Percentiles rank a stretch among this genome's conserved stretches.
phyloP scores from a whole-genome alignment of 176 grass and related monocot genomes.

The Melocanna baccifera region DNA sequence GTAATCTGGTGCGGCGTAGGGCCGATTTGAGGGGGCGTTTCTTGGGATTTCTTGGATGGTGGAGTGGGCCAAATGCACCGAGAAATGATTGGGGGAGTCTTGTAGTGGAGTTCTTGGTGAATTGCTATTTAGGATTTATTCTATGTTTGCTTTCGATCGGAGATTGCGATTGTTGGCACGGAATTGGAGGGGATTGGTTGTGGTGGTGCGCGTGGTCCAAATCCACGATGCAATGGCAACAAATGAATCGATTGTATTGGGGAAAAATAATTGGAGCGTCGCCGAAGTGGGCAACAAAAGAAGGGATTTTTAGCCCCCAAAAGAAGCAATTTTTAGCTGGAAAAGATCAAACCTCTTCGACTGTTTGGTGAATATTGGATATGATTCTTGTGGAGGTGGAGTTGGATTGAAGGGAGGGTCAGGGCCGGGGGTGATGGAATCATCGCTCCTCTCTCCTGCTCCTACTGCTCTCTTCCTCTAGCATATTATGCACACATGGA shows the following conservation, averaged over 20 bases:
- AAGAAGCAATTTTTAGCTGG: constrained; percentile 28
- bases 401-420: constrained; percentile 87
- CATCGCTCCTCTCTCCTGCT: constrained; percentile 21
- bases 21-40: constrained; percentile 2
- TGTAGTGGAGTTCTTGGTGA: constrained; percentile 48
- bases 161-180: constrained; percentile 17
- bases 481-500: constrained; percentile 12
- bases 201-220: constrained; percentile 36
- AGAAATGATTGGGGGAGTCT: constrained; percentile 32
- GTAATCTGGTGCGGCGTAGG: constrained; percentile 40
- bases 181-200: background rate
- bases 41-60: constrained; percentile 27
- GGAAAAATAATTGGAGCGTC: background rate
- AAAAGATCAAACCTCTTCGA: constrained; percentile 24
- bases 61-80: constrained; percentile 31
- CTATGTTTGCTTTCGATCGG: background rate
- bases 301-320: constrained; percentile 15
- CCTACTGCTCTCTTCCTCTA: constrained; percentile 3
- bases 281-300: constrained; percentile 15
- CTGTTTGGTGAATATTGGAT: constrained; percentile 30
- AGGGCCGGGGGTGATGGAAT: constrained; percentile 33
- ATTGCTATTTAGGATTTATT: constrained; percentile 19
- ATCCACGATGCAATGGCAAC: constrained; percentile 25
- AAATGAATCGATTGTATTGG: background rate
- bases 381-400: constrained; percentile 47